Evolutionary conservation across 306 rosid genomes (phyloP), one percentile per base, ranked within the genome.

Genomic region (Abrus pulchellus): DNA sequence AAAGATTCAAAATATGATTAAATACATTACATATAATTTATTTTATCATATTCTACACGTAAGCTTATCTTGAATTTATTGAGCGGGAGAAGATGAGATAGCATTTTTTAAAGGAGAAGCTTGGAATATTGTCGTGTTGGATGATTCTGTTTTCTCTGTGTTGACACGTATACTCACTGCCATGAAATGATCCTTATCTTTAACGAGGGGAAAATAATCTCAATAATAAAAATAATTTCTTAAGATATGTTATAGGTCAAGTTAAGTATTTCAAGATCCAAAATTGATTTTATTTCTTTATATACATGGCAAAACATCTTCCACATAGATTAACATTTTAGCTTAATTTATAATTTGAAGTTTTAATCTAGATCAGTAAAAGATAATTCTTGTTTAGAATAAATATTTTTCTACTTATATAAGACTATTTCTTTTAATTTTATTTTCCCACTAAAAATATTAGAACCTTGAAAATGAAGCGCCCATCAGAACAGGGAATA

Each of bases 401-500:
- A 20, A 20, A 20, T 20, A 20, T 20, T 20, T 20, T 20, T 20
- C 20, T 20, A 20, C 20, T 20, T 20, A 20, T 20, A 20, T 20
- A 20, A 20, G 20, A 20, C 20, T 20, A 20, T 20, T 20, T 20
- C 20, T 20, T 20, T 20, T 20, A 20, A 20, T 20, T 20, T 20
- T 20, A 20, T 20, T 20, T 20, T 20, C 20, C 20, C 20, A 20
- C 20, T 20, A 20, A 20, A 20, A 20, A 20, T 20, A 20, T 20
- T 5, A 14, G 77, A 81, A 81, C 40, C 81, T 85, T 74, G 30
- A 56, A 67, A 36, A 36, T 36, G 2, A 74, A 68, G 85, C 34
- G 47, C 54, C 28, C n/a, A 36, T 2, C 40, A 2, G 40, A 32
- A 72, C 75, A 65, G 5, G 4, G 62, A 61, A 55, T 28, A 14